A percentile compares a stretch with the other conserved stretches of the same genome.
Conservation (phyloP, 306 rosid genomes). For the Cucurbita maxima region DNA sequence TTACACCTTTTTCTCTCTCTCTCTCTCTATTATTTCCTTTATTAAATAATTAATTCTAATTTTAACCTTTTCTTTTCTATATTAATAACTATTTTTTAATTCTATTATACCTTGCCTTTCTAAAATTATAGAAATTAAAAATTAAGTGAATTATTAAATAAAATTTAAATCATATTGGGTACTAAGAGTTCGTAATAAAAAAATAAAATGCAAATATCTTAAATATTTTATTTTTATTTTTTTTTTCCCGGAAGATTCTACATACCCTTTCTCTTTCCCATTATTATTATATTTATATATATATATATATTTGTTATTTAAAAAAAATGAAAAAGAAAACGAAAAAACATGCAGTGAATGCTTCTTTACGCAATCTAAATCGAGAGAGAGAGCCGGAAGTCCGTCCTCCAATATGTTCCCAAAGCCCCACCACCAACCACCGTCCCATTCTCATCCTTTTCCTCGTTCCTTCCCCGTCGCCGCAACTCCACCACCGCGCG, state of each 20-base stretch:
- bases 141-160: no score
- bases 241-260: not conserved
- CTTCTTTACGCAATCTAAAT: not conserved
- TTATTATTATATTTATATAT: not conserved
- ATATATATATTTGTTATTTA: not conserved
- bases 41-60: not conserved
- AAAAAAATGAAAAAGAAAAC: not conserved
- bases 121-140: no score
- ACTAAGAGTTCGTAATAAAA: not conserved
- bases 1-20: not conserved
- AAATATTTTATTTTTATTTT: not conserved
- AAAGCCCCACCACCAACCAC: constrained; percentile 54
- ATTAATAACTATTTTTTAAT: no score
- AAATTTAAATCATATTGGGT: no score
- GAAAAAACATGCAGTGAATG: not conserved
- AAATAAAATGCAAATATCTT: no score
- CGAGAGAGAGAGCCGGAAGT: constrained; percentile 11
- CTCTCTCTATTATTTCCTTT: no score
- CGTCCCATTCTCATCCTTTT: constrained; percentile 21
- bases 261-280: not conserved
- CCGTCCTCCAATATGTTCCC: constrained; percentile 37
- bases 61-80: not conserved
- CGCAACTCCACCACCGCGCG: constrained; percentile 8
- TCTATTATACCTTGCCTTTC: no score
- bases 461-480: constrained; percentile 35